Evolutionary conservation across 31 red algal species (phyloP), one percentile per base, ranked within the genome.

Genomic region (Odonthalia washingtoniensis): DNA sequence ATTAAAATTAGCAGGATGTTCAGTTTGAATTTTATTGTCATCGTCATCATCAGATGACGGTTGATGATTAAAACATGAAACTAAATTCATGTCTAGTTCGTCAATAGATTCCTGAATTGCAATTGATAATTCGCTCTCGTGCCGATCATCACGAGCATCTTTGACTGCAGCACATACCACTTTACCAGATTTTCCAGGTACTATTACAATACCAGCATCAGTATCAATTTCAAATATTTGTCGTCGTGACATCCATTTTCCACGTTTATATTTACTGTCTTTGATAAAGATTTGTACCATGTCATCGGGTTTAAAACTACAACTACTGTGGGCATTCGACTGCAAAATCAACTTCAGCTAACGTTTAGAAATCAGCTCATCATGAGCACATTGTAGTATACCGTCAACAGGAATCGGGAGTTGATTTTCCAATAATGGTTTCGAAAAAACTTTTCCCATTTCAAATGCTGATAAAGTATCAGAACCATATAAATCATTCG

Each of bases 301-400:
- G 45, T 80, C 76, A 32, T 44, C 41, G 57, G 35, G 21, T 45
- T 32, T 5, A 28, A 80, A 57, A 3, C 3, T 57, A 31, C 31
- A 34, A 26, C 21, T 32, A 32, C 33, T 26, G 32, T 35, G 28
- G 27, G 27, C 16, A 5, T 80, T 60, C 21, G 46, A 80, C 21
- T 24, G 46, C 18, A 80, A 30, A 35, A 80, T 80, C 43, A 80
- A 60, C 37, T 38, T 80, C 32, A 80, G 76, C 76, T 80, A 53
- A 27, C 45, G 37, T 24, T 80, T 80, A 24, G 76, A 38, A 30
- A 80, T 57, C 26, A 80, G 26, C 76, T 57, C 35, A 32, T 80
- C 16, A 80, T 57, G 37, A 80, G 76, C 40, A 31, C 33, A 18
- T 33, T n/a, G 41, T n/a, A 80, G 35, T 32, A 3, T 37, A 33